Base-by-base conservation (phyloP, 2,329 filamentous ascomycete genomes). In the Apiospora phragmitis region DNA sequence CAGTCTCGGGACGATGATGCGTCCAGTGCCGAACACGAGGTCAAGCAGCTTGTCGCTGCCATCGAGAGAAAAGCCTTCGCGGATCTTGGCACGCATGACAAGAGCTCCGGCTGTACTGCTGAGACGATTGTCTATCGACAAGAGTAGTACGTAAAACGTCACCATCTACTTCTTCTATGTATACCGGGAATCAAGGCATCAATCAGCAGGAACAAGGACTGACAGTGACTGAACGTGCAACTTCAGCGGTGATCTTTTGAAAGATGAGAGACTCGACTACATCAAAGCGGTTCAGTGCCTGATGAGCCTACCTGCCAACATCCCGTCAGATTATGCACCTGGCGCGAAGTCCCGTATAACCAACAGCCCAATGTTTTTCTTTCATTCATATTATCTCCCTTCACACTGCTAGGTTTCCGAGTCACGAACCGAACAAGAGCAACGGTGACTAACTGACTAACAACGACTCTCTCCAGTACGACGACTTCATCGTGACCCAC, bases 211-310 rank as follows among this genome's bases (percentile, higher is more conserved):
- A 18, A 18, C 49, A 18, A 55, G 3, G 26, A 32, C 16, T 2
- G 16, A 8, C 8, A 11, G 16, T 16, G 1, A 35, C 51, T 59
- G 2, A 59, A 21, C 8, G 11, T 21, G 18, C 4, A 3, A 35
- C 9, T 35, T 3, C 16, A 59, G 51, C 16, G 29, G 51, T 16
- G 51, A 59, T 8, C 47, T 71, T 29, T 35, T 65, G 5, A 43
- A 70, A 11, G 24, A 42, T 1, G 76, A 83, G 70, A 78, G 77
- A 70, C 77, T 76, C 26, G 75, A 76, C 16, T 85, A 83, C 74
- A 81, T 81, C 68, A 73, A 79, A 18, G 82, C 84, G 9, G 77
- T 85, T n/a, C 74, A 80, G 32, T 85, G 84, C 69, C 70, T 85
- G 65, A 76, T 79, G 69, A 71, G 70, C 8, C 74, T 76, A 70